Percentiles rank a stretch among this genome's conserved stretches.
phyloP scores from a whole-genome alignment of 306 rosid genomes.

The Quercus agrifolia region DNA sequence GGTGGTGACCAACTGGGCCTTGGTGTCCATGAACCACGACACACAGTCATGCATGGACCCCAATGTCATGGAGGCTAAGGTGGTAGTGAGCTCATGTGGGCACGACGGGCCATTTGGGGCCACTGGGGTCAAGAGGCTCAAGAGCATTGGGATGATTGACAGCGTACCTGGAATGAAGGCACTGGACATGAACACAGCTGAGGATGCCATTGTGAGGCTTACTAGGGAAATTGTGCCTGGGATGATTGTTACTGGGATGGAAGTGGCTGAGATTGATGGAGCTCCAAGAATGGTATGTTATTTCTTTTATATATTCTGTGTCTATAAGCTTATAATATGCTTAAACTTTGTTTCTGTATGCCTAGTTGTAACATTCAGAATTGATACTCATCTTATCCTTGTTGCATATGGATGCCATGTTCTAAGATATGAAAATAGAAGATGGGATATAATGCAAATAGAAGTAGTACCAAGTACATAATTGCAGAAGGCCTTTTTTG shows the following conservation, averaged over 20 bases:
- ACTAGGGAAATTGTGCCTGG: constrained; percentile 94
- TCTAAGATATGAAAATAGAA: too few relatives aligned
- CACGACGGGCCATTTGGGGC: constrained; percentile 96
- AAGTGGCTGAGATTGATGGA: constrained; percentile 96
- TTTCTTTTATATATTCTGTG: not conserved
- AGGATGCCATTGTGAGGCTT: constrained; percentile 79
- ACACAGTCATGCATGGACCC: constrained; percentile 97
- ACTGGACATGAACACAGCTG: constrained; percentile 83
- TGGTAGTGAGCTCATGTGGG: constrained; percentile 93
- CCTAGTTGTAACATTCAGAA: too few relatives aligned
- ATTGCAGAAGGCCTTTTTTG: too few relatives aligned
- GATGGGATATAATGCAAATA: too few relatives aligned
- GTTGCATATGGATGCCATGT: too few relatives aligned
- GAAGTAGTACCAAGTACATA: too few relatives aligned
- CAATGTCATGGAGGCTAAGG: constrained; percentile 93
- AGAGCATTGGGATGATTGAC: constrained; percentile 78
- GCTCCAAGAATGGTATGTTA: constrained; percentile 85
- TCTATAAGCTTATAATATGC: too few relatives aligned
- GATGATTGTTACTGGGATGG: constrained; percentile 99
- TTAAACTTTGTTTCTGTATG: too few relatives aligned
- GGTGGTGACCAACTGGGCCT: constrained; percentile 91
- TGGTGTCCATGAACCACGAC: constrained; percentile 94
- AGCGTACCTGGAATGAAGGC: constrained; percentile 95
- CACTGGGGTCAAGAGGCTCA: constrained; percentile 87
- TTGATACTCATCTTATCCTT: too few relatives aligned